These are phyloP conservation scores for Globisporangium camurandrum DNA, from an alignment of 352 stramenopile species.

Conservation along the genomic window DNA sequence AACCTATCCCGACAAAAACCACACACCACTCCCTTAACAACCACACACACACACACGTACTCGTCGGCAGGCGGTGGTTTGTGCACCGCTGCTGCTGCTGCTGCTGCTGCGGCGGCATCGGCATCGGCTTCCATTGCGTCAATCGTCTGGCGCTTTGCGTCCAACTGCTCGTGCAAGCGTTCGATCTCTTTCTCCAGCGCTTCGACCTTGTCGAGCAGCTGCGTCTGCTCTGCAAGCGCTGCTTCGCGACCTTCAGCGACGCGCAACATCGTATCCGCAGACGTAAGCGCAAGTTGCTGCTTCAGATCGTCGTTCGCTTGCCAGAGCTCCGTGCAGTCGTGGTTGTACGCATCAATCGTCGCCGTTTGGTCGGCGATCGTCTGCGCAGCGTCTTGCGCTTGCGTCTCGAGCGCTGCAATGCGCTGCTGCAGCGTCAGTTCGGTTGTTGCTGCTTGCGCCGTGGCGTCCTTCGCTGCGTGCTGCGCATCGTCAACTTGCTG, in stretches of 20 bases:
- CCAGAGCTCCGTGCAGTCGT: constrained; percentile 75
- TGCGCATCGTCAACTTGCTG: constrained; percentile 6
- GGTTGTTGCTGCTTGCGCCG: constrained; percentile 10
- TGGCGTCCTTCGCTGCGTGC: constrained; percentile 19
- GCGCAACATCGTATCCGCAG: constrained; percentile 49
- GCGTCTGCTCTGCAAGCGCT: constrained; percentile 40
- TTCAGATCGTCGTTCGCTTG: constrained; percentile 75
- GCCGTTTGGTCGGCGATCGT: constrained; percentile 27
- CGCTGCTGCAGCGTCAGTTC: constrained; percentile 19
- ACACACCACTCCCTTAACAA: no score
- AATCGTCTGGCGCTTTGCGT: constrained; percentile 50
- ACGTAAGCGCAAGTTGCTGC: constrained; percentile 53
- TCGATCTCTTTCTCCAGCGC: constrained; percentile 60
- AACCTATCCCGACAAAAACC: no score
- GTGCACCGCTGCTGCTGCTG: not conserved
- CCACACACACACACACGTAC: constrained; percentile 23
- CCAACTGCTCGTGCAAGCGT: constrained; percentile 50
- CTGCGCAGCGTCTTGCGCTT: constrained; percentile 20
- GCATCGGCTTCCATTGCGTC: constrained; percentile 22
- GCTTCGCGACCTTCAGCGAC: constrained; percentile 50
- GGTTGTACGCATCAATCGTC: constrained; percentile 68
- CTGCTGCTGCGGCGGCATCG: constrained; percentile 6
- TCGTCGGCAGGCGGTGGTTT: constrained; percentile 15
- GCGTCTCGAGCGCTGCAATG: constrained; percentile 28
- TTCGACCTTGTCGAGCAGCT: constrained; percentile 38